Evolutionary conservation across 257 asterid genomes (phyloP).

Genomic region (Perilla frutescens): DNA sequence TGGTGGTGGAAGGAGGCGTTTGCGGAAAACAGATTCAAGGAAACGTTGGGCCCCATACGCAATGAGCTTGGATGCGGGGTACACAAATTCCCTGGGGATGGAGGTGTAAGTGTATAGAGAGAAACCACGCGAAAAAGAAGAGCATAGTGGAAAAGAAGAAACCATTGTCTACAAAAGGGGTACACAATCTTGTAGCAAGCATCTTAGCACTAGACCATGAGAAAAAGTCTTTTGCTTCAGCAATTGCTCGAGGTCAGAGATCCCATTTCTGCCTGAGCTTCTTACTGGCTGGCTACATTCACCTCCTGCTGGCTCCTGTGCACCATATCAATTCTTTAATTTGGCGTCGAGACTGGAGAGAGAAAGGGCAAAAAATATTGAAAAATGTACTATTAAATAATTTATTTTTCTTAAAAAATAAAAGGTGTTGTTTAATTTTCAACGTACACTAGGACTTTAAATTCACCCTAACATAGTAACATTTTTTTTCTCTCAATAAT

Average conservation of each 20-base stretch:
- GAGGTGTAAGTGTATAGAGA: background rate
- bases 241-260: slow-evolving; percentile 70
- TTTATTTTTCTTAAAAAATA: background rate
- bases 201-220: background rate
- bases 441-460: background rate
- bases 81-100: slow-evolving; percentile 49
- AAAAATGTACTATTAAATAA: background rate
- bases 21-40: slow-evolving; percentile 53
- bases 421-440: background rate
- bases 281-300: slow-evolving; percentile 38
- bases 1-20: slow-evolving; percentile 53
- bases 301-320: slow-evolving; percentile 41
- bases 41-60: slow-evolving; percentile 58
- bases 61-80: slow-evolving; percentile 69
- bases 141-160: slow-evolving; percentile 18
- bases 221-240: slow-evolving; percentile 61
- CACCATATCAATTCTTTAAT: slow-evolving; percentile 45
- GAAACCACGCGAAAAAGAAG: slow-evolving; percentile 2
- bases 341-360: background rate
- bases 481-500: too few relatives aligned
- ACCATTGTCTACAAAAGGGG: background rate
- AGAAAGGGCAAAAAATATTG: background rate
- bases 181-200: background rate
- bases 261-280: slow-evolving; percentile 42
- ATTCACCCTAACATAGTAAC: background rate